Percentiles rank a stretch among this genome's conserved stretches.
Conservation (phyloP, 2,329 filamentous ascomycete species). For the Madurella mycetomatis region DNA sequence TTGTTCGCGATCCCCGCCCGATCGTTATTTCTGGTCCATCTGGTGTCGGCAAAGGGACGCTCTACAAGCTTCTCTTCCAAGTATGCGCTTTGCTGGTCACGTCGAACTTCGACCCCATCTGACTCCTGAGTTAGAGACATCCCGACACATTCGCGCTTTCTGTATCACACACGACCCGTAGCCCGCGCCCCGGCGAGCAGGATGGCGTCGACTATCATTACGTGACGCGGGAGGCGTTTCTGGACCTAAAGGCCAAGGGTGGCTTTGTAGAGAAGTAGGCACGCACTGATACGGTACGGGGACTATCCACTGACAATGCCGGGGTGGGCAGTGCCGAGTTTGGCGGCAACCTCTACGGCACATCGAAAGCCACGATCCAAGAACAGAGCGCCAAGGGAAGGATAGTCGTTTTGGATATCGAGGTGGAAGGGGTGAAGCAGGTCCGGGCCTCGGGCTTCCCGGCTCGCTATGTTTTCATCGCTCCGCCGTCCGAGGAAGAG, state of each 20-base stretch:
- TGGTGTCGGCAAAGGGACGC: conserved; percentile 77
- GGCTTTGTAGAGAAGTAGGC: conserved; percentile 68
- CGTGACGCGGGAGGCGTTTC: conserved; percentile 62
- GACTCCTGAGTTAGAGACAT: conserved; percentile 40
- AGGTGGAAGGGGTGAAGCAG: conserved; percentile 98
- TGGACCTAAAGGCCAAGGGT: conserved; percentile 59
- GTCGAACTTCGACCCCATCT: conserved; percentile 20
- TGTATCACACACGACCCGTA: conserved; percentile 74
- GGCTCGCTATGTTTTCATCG: conserved; percentile 79
- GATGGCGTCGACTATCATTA: conserved; percentile 81
- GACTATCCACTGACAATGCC: neutral
- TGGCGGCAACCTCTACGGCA: conserved; percentile 82
- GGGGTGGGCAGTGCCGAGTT: conserved; percentile 62
- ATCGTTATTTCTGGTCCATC: conserved; percentile 77
- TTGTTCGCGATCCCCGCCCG: conserved; percentile 49
- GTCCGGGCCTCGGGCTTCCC: conserved; percentile 71
- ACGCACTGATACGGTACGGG: conserved; percentile 13
- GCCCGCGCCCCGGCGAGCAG: conserved; percentile 68
- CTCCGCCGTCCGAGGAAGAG: conserved; percentile 69
- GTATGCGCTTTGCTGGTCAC: conserved; percentile 18
- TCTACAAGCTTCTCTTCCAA: conserved; percentile 65
- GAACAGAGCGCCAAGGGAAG: conserved; percentile 66
- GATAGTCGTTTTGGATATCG: conserved; percentile 86
- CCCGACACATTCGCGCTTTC: conserved; percentile 51
- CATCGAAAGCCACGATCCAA: conserved; percentile 72